Base-by-base conservation (phyloP, 352 stramenopile genomes). In the Phytopythium chamaehyphon region DNA sequence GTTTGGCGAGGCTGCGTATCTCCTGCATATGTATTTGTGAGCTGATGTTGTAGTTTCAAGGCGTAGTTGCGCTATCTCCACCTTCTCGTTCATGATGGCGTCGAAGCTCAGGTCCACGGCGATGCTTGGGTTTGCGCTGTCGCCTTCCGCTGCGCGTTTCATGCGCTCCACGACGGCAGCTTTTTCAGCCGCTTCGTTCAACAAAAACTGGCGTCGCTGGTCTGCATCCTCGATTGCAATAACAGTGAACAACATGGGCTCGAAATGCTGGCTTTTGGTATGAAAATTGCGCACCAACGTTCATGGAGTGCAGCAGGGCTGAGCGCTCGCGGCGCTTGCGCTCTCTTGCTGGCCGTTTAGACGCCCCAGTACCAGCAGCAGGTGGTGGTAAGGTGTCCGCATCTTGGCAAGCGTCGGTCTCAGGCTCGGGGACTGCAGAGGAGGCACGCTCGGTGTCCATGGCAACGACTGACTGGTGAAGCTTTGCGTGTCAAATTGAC, bases 61-160 rank as follows among this genome's bases (percentile, higher is more conserved):
- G 40, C 21, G 18, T n/a, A 51, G 19, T 37, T 28, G 24, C n/a
- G n/a, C 3, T 35, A 5, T 19, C 55, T 37, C 44, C 24, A 76
- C 69, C 49, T 92, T 92, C 22, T 85, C 71, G 65, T 87, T 92
- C 82, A 92, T 92, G 62, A 92, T 88, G 43, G 43, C 67, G 50
- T 92, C 78, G 55, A 87, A 92, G 47, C 74, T 57, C 51, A 89
- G 59, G 54, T 92, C 82, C 18, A 92, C 70, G 8, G 71, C 76
- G 26, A 92, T 59, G 3, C 63, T 69, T 52, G 87, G 69, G 42
- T 37, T 71, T 6, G 38, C 49, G 6, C 45, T 63, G 42, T 65
- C 52, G 3, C 40, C 15, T 9, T 56, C 55, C 21, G 47, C 60
- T 1, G 65, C 67, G 40, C 44, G 59, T 16, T 63, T 55, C 55